These are phyloP conservation scores for Apiospora saccharicola DNA, from an alignment of 2,329 filamentous ascomycete species.

Conservation along the genomic window DNA sequence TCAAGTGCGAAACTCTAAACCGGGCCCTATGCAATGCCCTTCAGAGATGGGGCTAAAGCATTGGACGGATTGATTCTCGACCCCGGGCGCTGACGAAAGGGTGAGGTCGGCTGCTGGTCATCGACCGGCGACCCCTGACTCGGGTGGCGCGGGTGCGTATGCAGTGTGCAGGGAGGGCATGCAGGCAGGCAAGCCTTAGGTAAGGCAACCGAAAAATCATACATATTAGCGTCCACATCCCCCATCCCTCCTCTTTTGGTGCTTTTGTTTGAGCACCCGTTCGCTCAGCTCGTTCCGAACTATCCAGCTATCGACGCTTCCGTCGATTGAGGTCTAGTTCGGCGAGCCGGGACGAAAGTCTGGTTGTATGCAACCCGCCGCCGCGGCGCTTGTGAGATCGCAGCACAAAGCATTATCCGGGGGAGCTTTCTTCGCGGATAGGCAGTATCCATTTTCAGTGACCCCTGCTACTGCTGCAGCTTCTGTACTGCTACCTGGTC, in stretches of 20 bases:
- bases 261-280: too few species aligned
- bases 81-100: neutral
- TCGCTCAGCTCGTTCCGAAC: neutral
- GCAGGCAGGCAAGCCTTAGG: too few species aligned
- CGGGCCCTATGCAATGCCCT: neutral
- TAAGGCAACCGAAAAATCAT: neutral
- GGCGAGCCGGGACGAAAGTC: neutral
- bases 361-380: neutral
- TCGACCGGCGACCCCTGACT: neutral
- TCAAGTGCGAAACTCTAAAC: constrained; percentile 7
- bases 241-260: too few species aligned
- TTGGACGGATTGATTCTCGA: neutral
- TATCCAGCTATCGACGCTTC: neutral
- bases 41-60: too few species aligned
- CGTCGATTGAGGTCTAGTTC: neutral
- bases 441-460: neutral
- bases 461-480: too few species aligned
- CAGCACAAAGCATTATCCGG: neutral
- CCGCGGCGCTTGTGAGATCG: neutral
- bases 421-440: too few species aligned
- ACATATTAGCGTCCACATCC: neutral
- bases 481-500: too few species aligned
- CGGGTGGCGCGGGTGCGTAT: neutral
- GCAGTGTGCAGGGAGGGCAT: neutral
- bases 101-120: neutral